Base-by-base conservation (phyloP, 352 stramenopile species). In the Pythium periplocum region DNA sequence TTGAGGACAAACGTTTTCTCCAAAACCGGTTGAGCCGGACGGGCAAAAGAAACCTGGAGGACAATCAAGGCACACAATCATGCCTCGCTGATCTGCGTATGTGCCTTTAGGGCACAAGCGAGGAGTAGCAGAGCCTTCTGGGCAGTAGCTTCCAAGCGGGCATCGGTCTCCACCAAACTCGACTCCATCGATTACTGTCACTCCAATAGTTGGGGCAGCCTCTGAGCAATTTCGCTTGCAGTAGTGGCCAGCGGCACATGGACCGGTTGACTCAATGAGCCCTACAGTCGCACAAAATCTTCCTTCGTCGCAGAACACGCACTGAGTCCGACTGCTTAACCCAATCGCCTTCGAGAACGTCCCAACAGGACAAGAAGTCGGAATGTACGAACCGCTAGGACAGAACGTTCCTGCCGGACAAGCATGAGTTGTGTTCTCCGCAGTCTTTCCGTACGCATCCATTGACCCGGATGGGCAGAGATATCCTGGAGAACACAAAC, bases 1-100 rank as follows among this genome's bases (percentile, higher is more conserved):
- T 37, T 66, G 59, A 0, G 89, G 83, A 61, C 89, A 97, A 2
- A 57, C 48, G 9, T 81, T 78, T n/a, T 30, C 41, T 12, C 52
- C 42, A 61, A 87, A 93, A 12, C 17, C 1, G 17, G 8, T 6
- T 8, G 9, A 30, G 10, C 43, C 43, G 6, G 17, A n/a, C 4
- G 59, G 69, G 31, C 82, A 91, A n/a, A 65, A 82, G 47, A 63
- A 83, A 2, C 65, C 71, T 26, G 55, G 35, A 26, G 67, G 73
- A 31, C 72, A 79, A 5, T 57, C 30, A 33, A 71, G 61, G 52
- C 75, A 86, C 1, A 52, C 37, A 12, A 57, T 10, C 30, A 59
- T 62, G 1, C 66, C 64, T 6, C 54, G 53, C 39, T 55, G 54
- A 45, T 83, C 56, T 35, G 55, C 52, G 44, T 70, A 86, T 0